A percentile compares a stretch with the other conserved stretches of the same genome.
These are phyloP conservation scores for Dactylis glomerata DNA, from an alignment of 176 grass and related monocot species.

Conservation along the genomic window DNA sequence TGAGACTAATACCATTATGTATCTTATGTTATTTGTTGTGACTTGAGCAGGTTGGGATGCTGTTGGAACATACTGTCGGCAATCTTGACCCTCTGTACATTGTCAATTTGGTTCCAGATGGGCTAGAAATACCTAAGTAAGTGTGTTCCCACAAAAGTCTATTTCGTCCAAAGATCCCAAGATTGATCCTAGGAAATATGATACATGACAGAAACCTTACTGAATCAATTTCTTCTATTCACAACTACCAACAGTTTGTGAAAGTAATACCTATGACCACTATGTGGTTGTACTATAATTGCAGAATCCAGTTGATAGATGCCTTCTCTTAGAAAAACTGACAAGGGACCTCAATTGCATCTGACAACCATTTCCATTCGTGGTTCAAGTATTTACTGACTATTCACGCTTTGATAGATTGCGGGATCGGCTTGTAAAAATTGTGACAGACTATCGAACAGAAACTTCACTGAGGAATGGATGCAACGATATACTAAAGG, in stretches of 20 bases:
- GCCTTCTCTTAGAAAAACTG: not conserved
- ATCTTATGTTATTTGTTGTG: conserved; percentile 10
- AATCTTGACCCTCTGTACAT: conserved; percentile 98
- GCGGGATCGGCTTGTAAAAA: conserved; percentile 90
- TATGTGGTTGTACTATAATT: not conserved
- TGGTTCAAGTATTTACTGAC: not conserved
- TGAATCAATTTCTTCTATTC: not conserved
- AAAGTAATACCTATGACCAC: not conserved
- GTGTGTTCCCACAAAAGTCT: conserved; percentile 25
- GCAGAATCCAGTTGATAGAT: not conserved
- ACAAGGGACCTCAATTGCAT: not conserved
- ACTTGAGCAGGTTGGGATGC: conserved; percentile 83
- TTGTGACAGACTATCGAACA: conserved; percentile 94
- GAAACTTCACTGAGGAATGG: conserved; percentile 93
- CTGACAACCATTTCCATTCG: not conserved
- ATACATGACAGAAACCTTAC: not conserved
- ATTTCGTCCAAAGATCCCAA: not conserved
- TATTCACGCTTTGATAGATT: conserved; percentile 46
- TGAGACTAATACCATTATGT: not conserved
- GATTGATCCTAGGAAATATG: conserved; percentile 3
- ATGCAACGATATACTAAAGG: conserved; percentile 99
- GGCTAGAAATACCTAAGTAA: conserved; percentile 95
- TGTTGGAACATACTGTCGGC: conserved; percentile 97
- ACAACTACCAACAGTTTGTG: conserved; percentile 1
- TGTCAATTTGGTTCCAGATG: conserved; percentile 93